Evolutionary conservation across 495 filamentous ascomycete species (phyloP), one percentile per base, ranked within the genome.

Genomic region (Aspergillus incahuasiensis): DNA sequence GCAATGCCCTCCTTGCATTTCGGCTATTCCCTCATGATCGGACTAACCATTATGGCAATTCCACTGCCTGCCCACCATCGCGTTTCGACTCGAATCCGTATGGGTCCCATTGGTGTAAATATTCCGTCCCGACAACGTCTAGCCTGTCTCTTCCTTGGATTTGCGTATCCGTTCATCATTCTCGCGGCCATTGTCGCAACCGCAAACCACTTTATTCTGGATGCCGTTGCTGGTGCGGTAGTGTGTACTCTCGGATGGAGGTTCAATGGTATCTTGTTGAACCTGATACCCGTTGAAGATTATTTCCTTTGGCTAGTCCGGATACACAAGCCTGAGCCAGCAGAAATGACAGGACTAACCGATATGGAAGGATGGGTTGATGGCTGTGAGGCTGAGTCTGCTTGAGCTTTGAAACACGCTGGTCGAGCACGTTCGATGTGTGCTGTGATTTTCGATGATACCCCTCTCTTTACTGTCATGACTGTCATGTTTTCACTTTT

Each of bases 1-100:
- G 88, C 88, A 15, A 91, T 91, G 88, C 88, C 88, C 6, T 85
- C 84, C 15, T 78, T 91, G 58, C 87, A 91, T 64, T 91, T 91
- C 66, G 88, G 86, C 11, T 91, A 90, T 62, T 85, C 87, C 6
- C 81, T 91, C 30, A 80, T 88, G 65, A 85, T 91, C 56, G 88
- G 88, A 13, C 69, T 85, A 16, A 89, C 87, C 0, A 79, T 90
- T 53, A 76, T 82, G 67, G 70, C 69, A 20, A 75, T 83, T 34
- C 79, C 79, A 24, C 69, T 81, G 19, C 68, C 70, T 28, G 61
- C 63, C 11, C 68, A 69, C 21, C 68, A 74, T 39, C 68, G 61
- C 42, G 63, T 67, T 20, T 59, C 59, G 28, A 47, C 60, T 51
- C 61, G 66, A 56, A 32, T 55, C 8, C 48, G 66, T 11, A 46